Conservation (phyloP, 225 moss, liverwort and hornwort species). For the Climacium dendroides region DNA sequence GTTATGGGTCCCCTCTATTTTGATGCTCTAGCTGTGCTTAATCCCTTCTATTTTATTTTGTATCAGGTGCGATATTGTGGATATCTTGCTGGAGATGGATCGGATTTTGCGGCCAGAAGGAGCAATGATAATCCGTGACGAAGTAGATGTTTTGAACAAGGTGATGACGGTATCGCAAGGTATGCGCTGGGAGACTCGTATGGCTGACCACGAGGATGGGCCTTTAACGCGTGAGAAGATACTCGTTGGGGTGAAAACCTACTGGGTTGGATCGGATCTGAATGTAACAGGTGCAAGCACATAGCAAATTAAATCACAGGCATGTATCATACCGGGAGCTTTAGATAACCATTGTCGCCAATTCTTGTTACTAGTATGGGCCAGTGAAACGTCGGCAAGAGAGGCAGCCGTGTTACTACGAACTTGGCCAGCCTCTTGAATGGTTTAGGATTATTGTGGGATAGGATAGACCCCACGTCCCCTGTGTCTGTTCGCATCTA, state of each 20-base stretch:
- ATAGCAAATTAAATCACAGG: neutral
- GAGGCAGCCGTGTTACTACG: neutral
- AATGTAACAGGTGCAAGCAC: slow-evolving; percentile 11
- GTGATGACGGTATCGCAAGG: slow-evolving; percentile 58
- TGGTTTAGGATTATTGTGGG: neutral
- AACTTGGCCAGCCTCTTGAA: neutral
- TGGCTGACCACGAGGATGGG: slow-evolving; percentile 95
- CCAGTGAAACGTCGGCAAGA: neutral
- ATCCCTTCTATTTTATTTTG: neutral
- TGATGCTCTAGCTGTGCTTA: neutral
- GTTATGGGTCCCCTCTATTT: neutral
- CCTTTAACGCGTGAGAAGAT: slow-evolving; percentile 78
- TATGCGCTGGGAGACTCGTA: slow-evolving; percentile 82
- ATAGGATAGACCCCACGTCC: neutral
- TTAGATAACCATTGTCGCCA: neutral
- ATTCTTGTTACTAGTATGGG: slow-evolving; percentile 1
- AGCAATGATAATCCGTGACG: slow-evolving; percentile 59
- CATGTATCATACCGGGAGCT: slow-evolving; percentile 18
- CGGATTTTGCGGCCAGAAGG: slow-evolving; percentile 86
- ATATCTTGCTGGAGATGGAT: slow-evolving; percentile 81
- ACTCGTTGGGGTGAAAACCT: slow-evolving; percentile 59
- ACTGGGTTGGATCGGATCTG: slow-evolving; percentile 50
- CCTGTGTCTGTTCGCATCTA: neutral
- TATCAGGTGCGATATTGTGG: slow-evolving; percentile 61
- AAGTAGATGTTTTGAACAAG: slow-evolving; percentile 81